Evolutionary conservation across 257 asterid species (phyloP).

Genomic region (Nicotiana tomentosiformis): DNA sequence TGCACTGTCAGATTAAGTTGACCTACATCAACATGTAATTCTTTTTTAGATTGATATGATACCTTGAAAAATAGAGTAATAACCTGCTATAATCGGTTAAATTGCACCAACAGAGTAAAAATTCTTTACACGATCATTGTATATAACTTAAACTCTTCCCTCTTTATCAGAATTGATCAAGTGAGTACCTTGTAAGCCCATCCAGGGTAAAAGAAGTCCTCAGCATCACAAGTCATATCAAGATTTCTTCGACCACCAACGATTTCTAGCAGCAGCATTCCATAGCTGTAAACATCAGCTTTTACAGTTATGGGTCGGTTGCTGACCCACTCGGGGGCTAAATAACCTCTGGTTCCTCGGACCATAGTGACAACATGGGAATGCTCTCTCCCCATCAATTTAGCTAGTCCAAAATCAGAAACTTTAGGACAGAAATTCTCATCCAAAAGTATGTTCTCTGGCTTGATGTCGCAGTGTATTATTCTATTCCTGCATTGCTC

Average conservation of each 20-base stretch:
- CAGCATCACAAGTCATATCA: slow-evolving; percentile 71
- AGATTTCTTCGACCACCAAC: slow-evolving; percentile 86
- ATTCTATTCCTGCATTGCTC: slow-evolving; percentile 89
- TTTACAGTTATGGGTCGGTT: slow-evolving; percentile 81
- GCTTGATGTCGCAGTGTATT: slow-evolving; percentile 90
- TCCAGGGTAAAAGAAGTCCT: slow-evolving; percentile 86
- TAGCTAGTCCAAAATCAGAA: slow-evolving; percentile 90
- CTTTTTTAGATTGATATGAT: no score
- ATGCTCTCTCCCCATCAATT: slow-evolving; percentile 91
- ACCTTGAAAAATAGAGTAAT: no score
- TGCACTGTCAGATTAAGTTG: no score
- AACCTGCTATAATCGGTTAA: no score
- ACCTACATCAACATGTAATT: no score
- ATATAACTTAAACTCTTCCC: no score
- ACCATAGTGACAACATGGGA: slow-evolving; percentile 81
- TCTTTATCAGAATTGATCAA: neutral
- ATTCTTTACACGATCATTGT: no score
- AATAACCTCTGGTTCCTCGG: slow-evolving; percentile 80
- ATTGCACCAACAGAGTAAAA: no score
- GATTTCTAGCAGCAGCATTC: slow-evolving; percentile 84
- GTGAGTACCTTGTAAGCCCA: slow-evolving; percentile 90
- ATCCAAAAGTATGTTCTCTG: slow-evolving; percentile 84
- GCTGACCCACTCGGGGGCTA: slow-evolving; percentile 92
- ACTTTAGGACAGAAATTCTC: slow-evolving; percentile 79
- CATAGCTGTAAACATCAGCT: slow-evolving; percentile 90